phyloP scores from a whole-genome alignment of 78 protist genomes.

The slime mould (Dictyostelium discoideum) region DNA sequence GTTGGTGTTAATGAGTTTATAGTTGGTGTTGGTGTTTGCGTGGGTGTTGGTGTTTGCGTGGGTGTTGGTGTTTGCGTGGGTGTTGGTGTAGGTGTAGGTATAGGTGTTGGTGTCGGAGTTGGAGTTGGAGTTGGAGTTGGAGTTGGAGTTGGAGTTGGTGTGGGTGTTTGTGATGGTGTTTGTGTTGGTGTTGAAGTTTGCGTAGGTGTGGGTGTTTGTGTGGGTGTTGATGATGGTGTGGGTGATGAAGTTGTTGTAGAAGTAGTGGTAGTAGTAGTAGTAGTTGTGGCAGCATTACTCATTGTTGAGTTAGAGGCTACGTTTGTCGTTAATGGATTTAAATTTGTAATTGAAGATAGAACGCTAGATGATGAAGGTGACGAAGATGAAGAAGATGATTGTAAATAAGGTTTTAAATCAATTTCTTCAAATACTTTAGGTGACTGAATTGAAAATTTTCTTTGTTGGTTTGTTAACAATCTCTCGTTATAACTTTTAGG shows the following conservation, averaged over 20 bases:
- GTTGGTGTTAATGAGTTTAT: background rate
- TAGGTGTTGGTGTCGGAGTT: background rate
- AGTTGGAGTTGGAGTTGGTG: background rate
- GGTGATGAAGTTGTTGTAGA: background rate
- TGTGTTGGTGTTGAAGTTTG: too few relatives aligned
- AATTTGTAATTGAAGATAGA: background rate
- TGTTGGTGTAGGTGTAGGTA: background rate
- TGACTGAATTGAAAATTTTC: constrained; percentile 2
- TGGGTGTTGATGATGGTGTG: background rate
- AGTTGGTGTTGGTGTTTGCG: too few relatives aligned
- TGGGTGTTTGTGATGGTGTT: background rate
- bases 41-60: too few relatives aligned
- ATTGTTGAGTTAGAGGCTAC: background rate
- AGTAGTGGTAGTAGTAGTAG: background rate
- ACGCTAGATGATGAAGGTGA: background rate
- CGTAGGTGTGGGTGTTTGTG: background rate
- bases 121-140: background rate
- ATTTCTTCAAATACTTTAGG: background rate
- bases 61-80: background rate
- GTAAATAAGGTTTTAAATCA: background rate
- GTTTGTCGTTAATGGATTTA: background rate
- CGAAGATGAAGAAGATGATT: background rate
- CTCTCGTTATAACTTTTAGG: constrained; percentile 3
- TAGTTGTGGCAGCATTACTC: background rate
- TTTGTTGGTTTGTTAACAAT: constrained; percentile 10